Base-by-base conservation (phyloP, 2,329 filamentous ascomycete genomes). In the Fusarium poae region DNA sequence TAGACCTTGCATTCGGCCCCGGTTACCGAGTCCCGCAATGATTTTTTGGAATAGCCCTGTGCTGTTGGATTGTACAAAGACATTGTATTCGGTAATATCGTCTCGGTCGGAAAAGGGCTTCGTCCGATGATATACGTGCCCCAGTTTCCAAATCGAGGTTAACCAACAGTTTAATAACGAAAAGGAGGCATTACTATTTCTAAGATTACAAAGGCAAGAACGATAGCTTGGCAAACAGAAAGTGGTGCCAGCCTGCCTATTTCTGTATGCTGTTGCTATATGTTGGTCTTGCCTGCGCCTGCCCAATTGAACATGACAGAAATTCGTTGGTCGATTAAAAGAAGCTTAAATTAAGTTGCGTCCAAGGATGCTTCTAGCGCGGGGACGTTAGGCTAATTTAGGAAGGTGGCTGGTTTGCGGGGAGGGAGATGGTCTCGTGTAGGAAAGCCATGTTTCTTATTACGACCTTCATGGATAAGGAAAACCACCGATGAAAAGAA, bases 331-430 rank as follows among this genome's bases (percentile, higher is more conserved):
- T 29, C 40, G 25, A 43, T 48, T 18, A 51, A 53, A 68, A 70
- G 59, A 70, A 70, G 67, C 67, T 70, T 70, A 70, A 71, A 70
- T 71, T 71, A 70, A 70, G 64, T 54, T 68, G 50, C 39, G 21
- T 27, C 23, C 30, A 52, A 56, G 53, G 51, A 65, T 51, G 37
- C n/a, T 68, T 65, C 51, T 65, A 62, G 58, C 59, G 62, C 30
- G 46, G 30, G 46, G 35, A 21, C 25, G 20, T 58, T 65, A 68
- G 45, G 68, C 55, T 50, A 44, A 39, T 73, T 59, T 51, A 72
- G 70, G 72, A 74, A 74, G 72, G 72, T 74, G 62, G 25, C 25
- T 57, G 56, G 16, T 54, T 57, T 56, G 42, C 30, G 46, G 50
- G 35, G n/a, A 42, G 10, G 9, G 32, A 64, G 45, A 21, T 52